A percentile compares a stretch with the other conserved stretches of the same genome.
phyloP scores from a whole-genome alignment of 768 basidiomycete species.

The Ramaria sp. region DNA sequence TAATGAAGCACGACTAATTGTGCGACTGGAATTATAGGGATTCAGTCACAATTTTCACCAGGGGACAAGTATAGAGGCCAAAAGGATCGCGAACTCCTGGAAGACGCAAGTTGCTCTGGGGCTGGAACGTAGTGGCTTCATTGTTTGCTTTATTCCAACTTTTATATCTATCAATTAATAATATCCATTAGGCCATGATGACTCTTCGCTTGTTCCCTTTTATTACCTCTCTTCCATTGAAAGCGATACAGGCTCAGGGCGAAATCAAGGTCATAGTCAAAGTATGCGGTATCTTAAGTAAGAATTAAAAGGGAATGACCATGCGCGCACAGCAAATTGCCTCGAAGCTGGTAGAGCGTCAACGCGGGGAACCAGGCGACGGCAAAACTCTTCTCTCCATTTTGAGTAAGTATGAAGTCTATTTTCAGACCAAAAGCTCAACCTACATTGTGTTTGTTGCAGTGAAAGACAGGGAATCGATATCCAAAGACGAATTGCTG shows the following conservation, averaged over 20 bases:
- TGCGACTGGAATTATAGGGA: background rate
- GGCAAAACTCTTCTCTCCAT: constrained; percentile 13
- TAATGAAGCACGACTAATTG: background rate
- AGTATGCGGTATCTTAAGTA: background rate
- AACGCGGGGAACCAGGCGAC: background rate
- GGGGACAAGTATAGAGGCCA: constrained; percentile 21
- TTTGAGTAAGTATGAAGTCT: constrained; percentile 12
- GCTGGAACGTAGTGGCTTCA: constrained; percentile 12
- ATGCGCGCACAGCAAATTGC: background rate
- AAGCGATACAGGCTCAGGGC: constrained; percentile 18
- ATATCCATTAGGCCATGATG: constrained; percentile 13
- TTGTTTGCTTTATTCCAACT: constrained; percentile 8
- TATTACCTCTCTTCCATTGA: constrained; percentile 18
- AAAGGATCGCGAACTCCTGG: constrained; percentile 20
- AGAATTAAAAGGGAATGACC: background rate
- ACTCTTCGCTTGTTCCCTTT: constrained; percentile 19
- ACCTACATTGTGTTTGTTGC: too few species aligned
- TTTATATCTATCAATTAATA: constrained; percentile 7
- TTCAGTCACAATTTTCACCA: constrained; percentile 31
- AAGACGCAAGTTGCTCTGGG: constrained; percentile 10
- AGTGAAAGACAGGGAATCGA: constrained; percentile 12
- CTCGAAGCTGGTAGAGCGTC: background rate
- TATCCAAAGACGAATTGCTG: constrained; percentile 16
- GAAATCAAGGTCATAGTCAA: constrained; percentile 18
- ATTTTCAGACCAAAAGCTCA: constrained; percentile 11